Percentiles rank a stretch among this genome's conserved stretches.
Conservation (phyloP, 352 stramenopile species). For the Phytophthora rubi region DNA sequence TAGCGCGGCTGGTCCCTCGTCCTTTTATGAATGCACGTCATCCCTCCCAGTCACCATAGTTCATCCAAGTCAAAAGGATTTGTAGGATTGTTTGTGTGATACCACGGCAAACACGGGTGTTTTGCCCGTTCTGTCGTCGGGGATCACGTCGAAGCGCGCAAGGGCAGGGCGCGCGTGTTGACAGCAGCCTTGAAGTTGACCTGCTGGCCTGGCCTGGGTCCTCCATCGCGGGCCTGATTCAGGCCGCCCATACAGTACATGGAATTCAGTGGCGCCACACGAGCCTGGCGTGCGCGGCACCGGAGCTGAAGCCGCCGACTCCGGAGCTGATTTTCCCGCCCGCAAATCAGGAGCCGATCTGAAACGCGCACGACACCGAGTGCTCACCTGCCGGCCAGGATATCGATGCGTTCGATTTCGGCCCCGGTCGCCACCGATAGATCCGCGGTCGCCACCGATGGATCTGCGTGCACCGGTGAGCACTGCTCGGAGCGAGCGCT, state of each 20-base stretch:
- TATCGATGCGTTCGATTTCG: conserved; percentile 10
- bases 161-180: conserved; percentile 11
- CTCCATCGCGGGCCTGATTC: not conserved
- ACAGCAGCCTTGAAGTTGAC: not conserved
- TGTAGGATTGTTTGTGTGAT: no score
- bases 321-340: conserved; percentile 27
- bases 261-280: no score
- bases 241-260: not conserved
- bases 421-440: not conserved
- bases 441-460: no score
- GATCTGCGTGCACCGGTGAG: not conserved
- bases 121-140: no score
- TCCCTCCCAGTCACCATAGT: no score
- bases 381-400: conserved; percentile 16
- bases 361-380: conserved; percentile 29
- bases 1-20: no score
- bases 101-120: no score
- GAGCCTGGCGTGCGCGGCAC: conserved; percentile 15
- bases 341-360: conserved; percentile 25
- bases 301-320: not conserved
- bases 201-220: conserved; percentile 2
- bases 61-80: no score
- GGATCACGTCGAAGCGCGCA: not conserved
- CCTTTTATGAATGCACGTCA: no score
- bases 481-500: not conserved